A percentile compares a stretch with the other conserved stretches of the same genome.
Evolutionary conservation across 2,329 filamentous ascomycete genomes (phyloP).

Genomic region (Cordyceps javanica): DNA sequence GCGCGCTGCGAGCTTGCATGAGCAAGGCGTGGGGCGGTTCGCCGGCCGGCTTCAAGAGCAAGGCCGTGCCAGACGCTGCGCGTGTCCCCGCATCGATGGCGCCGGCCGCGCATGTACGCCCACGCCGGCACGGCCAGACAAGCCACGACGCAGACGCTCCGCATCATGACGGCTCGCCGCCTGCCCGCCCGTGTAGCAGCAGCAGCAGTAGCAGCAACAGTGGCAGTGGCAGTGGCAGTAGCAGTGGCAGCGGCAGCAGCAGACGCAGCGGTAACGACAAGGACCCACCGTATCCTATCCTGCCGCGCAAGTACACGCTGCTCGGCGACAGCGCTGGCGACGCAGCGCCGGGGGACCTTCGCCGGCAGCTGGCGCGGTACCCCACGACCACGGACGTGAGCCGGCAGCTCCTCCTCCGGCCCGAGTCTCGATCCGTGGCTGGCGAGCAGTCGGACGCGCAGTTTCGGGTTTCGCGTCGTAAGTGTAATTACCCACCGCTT

Average conservation of each 20-base stretch:
- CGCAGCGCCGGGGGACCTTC: not conserved
- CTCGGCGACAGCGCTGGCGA: not conserved
- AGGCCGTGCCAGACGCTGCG: not conserved
- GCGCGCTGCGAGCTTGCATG: not conserved
- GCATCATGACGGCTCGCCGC: too few relatives aligned
- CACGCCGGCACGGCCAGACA: too few relatives aligned
- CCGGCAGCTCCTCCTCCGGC: too few relatives aligned
- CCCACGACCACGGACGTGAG: not conserved
- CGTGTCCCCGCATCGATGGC: not conserved
- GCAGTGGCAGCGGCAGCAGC: not conserved
- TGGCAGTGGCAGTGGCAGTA: too few relatives aligned
- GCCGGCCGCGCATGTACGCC: not conserved
- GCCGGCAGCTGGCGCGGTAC: not conserved
- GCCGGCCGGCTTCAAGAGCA: not conserved
- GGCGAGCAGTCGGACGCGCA: too few relatives aligned
- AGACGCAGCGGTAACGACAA: not conserved
- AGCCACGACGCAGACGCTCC: too few relatives aligned
- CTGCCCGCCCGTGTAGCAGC: too few relatives aligned
- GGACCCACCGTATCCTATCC: not conserved
- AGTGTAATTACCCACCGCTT: too few relatives aligned
- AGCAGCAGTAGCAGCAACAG: too few relatives aligned
- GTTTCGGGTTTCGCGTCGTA: too few relatives aligned
- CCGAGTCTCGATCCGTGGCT: too few relatives aligned
- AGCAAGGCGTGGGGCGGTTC: not conserved
- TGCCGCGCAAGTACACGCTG: not conserved